Conservation (phyloP, 352 stramenopile genomes). For the Phytophthora brassicae region DNA sequence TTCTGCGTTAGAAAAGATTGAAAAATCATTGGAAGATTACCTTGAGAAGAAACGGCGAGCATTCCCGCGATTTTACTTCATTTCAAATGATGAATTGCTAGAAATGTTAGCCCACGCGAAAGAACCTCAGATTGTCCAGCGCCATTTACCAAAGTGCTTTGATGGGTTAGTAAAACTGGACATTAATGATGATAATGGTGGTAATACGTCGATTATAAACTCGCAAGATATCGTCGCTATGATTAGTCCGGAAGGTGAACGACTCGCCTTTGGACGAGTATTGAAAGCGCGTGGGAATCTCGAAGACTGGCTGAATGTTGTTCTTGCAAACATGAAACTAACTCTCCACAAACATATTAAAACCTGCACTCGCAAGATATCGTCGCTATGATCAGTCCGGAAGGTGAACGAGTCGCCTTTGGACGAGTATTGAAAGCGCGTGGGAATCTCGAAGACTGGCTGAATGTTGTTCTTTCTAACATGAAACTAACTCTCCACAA, state of each 20-base stretch:
- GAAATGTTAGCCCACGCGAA: conserved; percentile 83
- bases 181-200: conserved; percentile 52
- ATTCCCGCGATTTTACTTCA: conserved; percentile 89
- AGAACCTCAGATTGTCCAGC: conserved; percentile 76
- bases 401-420: conserved; percentile 81
- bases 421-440: conserved; percentile 75
- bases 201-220: background rate
- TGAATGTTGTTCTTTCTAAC: conserved; percentile 68
- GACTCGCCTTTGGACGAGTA: conserved; percentile 67
- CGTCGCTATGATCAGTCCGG: conserved; percentile 76
- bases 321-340: conserved; percentile 74
- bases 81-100: conserved; percentile 86
- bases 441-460: conserved; percentile 89
- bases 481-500: conserved; percentile 77
- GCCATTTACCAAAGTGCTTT: conserved; percentile 85
- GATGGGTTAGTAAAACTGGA: conserved; percentile 80
- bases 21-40: conserved; percentile 85
- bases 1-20: conserved; percentile 62
- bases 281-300: conserved; percentile 85
- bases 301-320: conserved; percentile 84
- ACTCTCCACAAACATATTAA: conserved; percentile 77
- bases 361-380: too few species aligned
- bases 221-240: conserved; percentile 75
- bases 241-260: conserved; percentile 80
- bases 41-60: conserved; percentile 80